Conservation (phyloP, 768 basidiomycete genomes). For the Psilocybe azurescens region DNA sequence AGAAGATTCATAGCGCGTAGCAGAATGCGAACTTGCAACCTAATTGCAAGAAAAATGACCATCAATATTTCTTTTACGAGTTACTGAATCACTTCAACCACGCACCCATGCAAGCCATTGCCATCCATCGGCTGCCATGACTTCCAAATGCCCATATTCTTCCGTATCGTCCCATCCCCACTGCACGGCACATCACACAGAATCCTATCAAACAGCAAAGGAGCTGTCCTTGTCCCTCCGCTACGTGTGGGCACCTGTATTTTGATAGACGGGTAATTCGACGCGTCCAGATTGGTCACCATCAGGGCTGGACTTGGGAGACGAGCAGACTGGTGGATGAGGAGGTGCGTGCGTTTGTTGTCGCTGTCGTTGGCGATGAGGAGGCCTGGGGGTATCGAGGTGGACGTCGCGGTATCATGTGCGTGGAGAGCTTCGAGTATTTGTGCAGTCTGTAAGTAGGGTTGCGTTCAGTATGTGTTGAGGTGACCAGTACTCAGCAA, state of each 20-base stretch:
- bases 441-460: slow-evolving; percentile 79
- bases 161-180: slow-evolving; percentile 94
- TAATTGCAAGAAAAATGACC: slow-evolving; percentile 32
- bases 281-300: slow-evolving; percentile 97
- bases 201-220: slow-evolving; percentile 89
- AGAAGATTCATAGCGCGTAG: slow-evolving; percentile 93
- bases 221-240: slow-evolving; percentile 41
- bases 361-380: slow-evolving; percentile 96
- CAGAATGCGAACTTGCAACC: slow-evolving; percentile 91
- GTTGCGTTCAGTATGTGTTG: background rate
- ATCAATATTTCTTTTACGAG: background rate
- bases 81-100: background rate
- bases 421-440: slow-evolving; percentile 94
- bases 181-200: slow-evolving; percentile 98
- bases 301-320: slow-evolving; percentile 90
- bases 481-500: background rate
- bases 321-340: slow-evolving; percentile 96
- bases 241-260: slow-evolving; percentile 43
- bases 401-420: slow-evolving; percentile 64
- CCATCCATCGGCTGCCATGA: slow-evolving; percentile 89
- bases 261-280: slow-evolving; percentile 76
- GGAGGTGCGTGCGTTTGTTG: slow-evolving; percentile 90
- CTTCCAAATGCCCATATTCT: slow-evolving; percentile 96
- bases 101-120: slow-evolving; percentile 86
- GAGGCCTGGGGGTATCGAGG: slow-evolving; percentile 80